Evolutionary conservation across 2,329 filamentous ascomycete genomes (phyloP).

Genomic region (Cladosporium sp.): DNA sequence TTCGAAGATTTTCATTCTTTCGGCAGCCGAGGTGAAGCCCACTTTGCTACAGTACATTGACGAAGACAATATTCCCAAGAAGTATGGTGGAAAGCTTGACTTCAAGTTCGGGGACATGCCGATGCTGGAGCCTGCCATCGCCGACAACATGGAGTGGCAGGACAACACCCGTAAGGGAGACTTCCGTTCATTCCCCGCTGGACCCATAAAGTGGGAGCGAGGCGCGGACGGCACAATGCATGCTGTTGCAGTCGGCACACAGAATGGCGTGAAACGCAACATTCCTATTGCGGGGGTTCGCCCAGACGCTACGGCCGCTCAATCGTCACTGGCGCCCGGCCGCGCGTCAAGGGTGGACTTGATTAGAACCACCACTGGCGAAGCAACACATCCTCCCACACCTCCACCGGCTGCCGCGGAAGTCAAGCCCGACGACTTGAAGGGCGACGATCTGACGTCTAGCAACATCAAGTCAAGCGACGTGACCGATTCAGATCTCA

Average conservation of each 20-base stretch:
- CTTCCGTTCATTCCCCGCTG: constrained; percentile 42
- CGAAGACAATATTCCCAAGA: constrained; percentile 74
- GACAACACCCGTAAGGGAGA: constrained; percentile 23
- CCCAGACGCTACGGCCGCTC: constrained; percentile 21
- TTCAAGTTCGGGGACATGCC: constrained; percentile 74
- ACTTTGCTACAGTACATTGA: constrained; percentile 81
- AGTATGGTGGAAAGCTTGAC: constrained; percentile 82
- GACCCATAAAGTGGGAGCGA: constrained; percentile 44
- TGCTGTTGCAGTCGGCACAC: constrained; percentile 41
- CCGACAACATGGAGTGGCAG: constrained; percentile 39
- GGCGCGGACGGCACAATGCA: constrained; percentile 39
- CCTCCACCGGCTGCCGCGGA: constrained; percentile 13
- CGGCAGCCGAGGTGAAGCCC: constrained; percentile 64
- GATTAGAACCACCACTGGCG: constrained; percentile 19
- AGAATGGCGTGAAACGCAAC: constrained; percentile 37
- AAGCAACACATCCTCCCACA: constrained; percentile 19
- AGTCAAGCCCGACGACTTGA: constrained; percentile 3
- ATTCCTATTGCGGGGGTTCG: constrained; percentile 37
- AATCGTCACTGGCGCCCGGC: constrained; percentile 26
- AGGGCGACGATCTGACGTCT: too few species aligned
- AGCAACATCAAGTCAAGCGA: too few species aligned
- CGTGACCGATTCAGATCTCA: constrained; percentile 13
- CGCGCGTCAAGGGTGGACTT: constrained; percentile 4
- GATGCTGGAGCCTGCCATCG: constrained; percentile 57
- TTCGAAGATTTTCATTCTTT: constrained; percentile 92